These are phyloP conservation scores for Bryum argenteum DNA, from an alignment of 225 moss, liverwort and hornwort species.

Conservation along the genomic window DNA sequence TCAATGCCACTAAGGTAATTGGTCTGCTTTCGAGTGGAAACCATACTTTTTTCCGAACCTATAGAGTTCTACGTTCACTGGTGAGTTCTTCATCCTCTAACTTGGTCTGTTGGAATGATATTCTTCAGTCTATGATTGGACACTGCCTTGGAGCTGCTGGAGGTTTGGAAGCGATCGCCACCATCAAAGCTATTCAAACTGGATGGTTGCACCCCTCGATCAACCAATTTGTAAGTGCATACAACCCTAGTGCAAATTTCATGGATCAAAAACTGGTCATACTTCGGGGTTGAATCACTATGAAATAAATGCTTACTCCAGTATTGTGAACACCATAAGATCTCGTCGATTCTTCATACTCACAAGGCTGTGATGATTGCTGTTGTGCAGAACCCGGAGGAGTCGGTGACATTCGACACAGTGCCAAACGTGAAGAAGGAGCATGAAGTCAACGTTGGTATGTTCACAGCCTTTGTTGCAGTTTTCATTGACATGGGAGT, in stretches of 20 bases:
- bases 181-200: slow-evolving; percentile 87
- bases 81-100: slow-evolving; percentile 1
- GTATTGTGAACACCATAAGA: too few species aligned
- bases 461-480: slow-evolving; percentile 9
- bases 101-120: neutral
- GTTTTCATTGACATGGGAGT: neutral
- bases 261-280: too few species aligned
- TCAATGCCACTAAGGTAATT: slow-evolving; percentile 87
- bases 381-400: slow-evolving; percentile 73
- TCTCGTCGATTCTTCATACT: slow-evolving; percentile 15
- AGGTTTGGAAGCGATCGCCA: slow-evolving; percentile 95
- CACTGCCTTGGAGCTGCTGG: slow-evolving; percentile 99
- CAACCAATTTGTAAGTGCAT: slow-evolving; percentile 89
- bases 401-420: slow-evolving; percentile 86
- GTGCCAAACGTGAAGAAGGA: slow-evolving; percentile 90
- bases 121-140: slow-evolving; percentile 88
- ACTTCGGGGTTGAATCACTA: neutral
- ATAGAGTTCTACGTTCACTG: neutral
- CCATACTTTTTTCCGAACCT: too few species aligned
- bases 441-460: slow-evolving; percentile 82
- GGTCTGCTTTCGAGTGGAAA: neutral
- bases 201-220: slow-evolving; percentile 98
- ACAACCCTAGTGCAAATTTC: too few species aligned
- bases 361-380: neutral
- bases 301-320: neutral